Evolutionary conservation across 139 green algal species (phyloP).

Genomic region (Micractinium conductrix): DNA sequence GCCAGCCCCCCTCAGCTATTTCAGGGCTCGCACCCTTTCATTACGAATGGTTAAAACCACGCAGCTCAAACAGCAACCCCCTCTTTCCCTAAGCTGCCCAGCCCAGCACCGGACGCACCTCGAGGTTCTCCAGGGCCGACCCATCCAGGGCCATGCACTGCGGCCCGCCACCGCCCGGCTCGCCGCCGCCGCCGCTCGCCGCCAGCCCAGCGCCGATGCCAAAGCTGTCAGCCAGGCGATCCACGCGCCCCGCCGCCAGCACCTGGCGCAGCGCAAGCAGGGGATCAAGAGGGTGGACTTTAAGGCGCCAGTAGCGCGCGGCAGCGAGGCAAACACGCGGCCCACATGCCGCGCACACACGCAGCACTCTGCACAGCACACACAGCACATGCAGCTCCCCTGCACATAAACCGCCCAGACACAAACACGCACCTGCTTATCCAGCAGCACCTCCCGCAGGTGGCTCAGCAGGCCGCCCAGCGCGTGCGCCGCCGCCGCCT

Average conservation of each 20-base stretch:
- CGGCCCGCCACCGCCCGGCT: slow-evolving; percentile 21
- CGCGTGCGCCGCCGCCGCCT: slow-evolving; percentile 32
- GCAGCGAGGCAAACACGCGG: not conserved
- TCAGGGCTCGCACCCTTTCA: too few relatives aligned
- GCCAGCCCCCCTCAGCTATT: not conserved
- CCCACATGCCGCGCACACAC: not conserved
- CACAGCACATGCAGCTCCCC: not conserved
- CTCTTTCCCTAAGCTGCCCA: not conserved
- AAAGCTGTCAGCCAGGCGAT: slow-evolving; percentile 61
- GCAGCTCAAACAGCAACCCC: not conserved
- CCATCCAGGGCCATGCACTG: slow-evolving; percentile 86
- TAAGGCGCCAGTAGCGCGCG: not conserved
- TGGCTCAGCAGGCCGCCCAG: slow-evolving; percentile 61
- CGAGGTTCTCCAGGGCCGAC: slow-evolving; percentile 92
- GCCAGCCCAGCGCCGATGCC: slow-evolving; percentile 26
- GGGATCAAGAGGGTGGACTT: not conserved
- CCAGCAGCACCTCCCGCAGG: slow-evolving; percentile 79
- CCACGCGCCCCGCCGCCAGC: slow-evolving; percentile 56
- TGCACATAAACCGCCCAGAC: not conserved
- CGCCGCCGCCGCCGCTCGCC: not conserved
- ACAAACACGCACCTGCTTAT: slow-evolving; percentile 48
- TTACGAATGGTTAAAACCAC: not conserved
- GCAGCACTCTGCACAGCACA: not conserved
- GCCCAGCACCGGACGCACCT: slow-evolving; percentile 58
- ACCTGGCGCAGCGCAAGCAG: slow-evolving; percentile 9